Evolutionary conservation across 495 filamentous ascomycete genomes (phyloP).

Genomic region (Neurospora discreta): DNA sequence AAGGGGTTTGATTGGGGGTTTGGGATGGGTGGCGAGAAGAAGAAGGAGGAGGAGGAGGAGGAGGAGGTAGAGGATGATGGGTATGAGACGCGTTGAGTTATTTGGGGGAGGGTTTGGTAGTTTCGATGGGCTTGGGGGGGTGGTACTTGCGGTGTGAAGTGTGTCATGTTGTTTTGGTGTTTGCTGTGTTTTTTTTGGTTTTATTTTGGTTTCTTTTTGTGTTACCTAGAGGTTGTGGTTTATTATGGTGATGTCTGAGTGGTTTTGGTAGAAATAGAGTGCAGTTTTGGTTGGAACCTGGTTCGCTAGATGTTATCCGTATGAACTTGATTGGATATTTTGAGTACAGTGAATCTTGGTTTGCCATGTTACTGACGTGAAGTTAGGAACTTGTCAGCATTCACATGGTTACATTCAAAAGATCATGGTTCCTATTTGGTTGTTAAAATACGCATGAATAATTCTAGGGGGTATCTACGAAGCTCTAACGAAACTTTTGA

Average conservation of each 20-base stretch:
- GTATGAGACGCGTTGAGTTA: neutral
- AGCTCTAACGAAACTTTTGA: neutral
- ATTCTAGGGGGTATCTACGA: neutral
- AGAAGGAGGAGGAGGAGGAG: neutral
- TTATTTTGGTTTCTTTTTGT: too few species aligned
- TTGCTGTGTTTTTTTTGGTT: neutral
- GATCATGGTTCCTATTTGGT: neutral
- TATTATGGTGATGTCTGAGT: neutral
- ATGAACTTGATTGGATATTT: neutral
- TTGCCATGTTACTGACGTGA: neutral
- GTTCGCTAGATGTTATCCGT: neutral
- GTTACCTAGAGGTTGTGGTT: neutral
- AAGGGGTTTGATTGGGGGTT: neutral
- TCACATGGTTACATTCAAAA: neutral
- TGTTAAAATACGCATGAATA: neutral
- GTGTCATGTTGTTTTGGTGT: neutral
- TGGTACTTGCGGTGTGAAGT: neutral
- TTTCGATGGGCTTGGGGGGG: neutral
- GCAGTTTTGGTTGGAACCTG: neutral
- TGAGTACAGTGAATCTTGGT: too few species aligned
- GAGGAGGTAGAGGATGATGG: neutral
- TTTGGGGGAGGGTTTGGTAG: neutral
- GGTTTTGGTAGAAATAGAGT: neutral
- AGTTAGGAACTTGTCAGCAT: neutral
- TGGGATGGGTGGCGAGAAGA: neutral